These are phyloP conservation scores for Xylariaceae sp. DNA, from an alignment of 2,329 filamentous ascomycete genomes.

Conservation along the genomic window DNA sequence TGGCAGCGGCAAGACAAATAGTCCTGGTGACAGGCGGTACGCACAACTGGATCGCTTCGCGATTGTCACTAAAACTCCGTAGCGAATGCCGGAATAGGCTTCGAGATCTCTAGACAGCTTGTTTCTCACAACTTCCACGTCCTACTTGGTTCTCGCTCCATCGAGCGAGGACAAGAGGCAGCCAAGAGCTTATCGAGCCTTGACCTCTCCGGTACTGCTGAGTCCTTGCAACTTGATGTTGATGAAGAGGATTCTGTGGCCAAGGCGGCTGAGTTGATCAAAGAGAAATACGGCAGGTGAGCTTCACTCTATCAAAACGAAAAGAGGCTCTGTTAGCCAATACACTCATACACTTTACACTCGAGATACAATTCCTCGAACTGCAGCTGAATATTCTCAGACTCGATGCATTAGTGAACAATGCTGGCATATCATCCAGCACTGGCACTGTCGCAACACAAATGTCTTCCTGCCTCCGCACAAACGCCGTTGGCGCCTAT, in stretches of 20 bases:
- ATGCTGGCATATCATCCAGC: slow-evolving; percentile 2
- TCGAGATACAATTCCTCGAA: too few species aligned
- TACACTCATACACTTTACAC: too few species aligned
- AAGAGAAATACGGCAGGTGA: slow-evolving; percentile 9
- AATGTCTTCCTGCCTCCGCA: slow-evolving; percentile 7
- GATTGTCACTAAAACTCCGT: background rate
- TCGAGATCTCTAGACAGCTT: slow-evolving; percentile 9
- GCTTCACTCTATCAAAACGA: background rate
- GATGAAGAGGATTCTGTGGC: slow-evolving; percentile 6
- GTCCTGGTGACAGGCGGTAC: too few species aligned
- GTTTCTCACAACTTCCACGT: slow-evolving; percentile 8
- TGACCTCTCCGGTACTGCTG: slow-evolving; percentile 8
- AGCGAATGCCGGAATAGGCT: slow-evolving; percentile 10
- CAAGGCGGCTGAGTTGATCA: slow-evolving; percentile 3
- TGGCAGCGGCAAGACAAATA: too few species aligned
- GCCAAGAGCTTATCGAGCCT: slow-evolving; percentile 1
- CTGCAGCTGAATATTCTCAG: background rate
- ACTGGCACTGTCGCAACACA: slow-evolving; percentile 4
- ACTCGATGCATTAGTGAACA: slow-evolving; percentile 10
- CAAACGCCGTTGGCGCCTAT: slow-evolving; percentile 5
- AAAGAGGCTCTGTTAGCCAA: background rate
- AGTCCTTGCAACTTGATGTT: slow-evolving; percentile 6
- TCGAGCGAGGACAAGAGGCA: slow-evolving; percentile 3
- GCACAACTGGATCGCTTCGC: too few species aligned
- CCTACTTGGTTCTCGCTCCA: slow-evolving; percentile 4